Evolutionary conservation across 2,329 filamentous ascomycete species (phyloP), one percentile per base, ranked within the genome.

Genomic region (Fusarium veterinarium): DNA sequence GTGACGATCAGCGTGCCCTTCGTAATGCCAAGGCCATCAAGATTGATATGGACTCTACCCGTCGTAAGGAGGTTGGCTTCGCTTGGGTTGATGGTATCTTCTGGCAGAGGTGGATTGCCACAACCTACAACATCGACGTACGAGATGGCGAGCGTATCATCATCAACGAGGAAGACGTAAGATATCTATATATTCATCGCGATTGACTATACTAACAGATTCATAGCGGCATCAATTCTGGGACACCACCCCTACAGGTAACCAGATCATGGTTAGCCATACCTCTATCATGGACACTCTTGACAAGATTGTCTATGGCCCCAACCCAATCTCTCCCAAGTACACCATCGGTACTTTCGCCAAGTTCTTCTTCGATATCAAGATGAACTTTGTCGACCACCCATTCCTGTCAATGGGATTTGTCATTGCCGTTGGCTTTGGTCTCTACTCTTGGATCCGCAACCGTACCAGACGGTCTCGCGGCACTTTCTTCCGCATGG

Each of bases 21-120:
- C 89, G 94, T 41, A 89, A 92, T 46, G 97, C 96, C 40, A 99
- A 99, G 87, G 92, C 90, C 73, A 97, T 97, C 79, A 91, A 91
- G 37, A 95, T 99, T 80, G 93, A 95, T 76, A 97, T 98, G 90
- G 92, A 95, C 76, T 92, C 93, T 79, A 90, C 94, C 58, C 91
- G 95, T 79, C 92, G 92, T 76, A 97, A 95, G 81, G 93, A 97
- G 80, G 95, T 98, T 45, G 90, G 91, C 13, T 99, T 99, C 82
- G 96, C 96, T 17, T 99, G 96, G 96, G 94, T 98, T 17, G 96
- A 99, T 80, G 95, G 95, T 56, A 90, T 94, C 12, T 98, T 98
- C 82, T 99, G 96, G 96, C 95, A 98, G 82, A 90, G 95, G 70
- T 99, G 96, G 96, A 90, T 99, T 73, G 89, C 92, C 75, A 95